A percentile compares a stretch with the other conserved stretches of the same genome.
Evolutionary conservation across 139 green algal genomes (phyloP).

Genomic region (Desmodesmus armatus): DNA sequence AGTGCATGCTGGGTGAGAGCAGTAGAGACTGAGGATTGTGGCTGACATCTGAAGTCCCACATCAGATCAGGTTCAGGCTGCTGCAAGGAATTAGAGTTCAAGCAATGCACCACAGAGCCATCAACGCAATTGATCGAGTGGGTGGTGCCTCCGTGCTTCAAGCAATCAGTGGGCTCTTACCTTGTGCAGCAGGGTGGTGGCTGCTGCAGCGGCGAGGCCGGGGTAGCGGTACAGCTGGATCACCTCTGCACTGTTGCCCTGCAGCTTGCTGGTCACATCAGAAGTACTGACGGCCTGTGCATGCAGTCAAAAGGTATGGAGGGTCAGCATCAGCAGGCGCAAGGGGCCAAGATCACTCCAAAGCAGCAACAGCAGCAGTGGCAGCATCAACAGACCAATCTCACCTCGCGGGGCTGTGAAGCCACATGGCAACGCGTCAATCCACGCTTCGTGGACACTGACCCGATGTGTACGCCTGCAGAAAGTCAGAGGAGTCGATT

Average conservation of each 20-base stretch:
- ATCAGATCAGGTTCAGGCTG: no score
- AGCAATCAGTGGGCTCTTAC: constrained; percentile 48
- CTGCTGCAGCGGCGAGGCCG: constrained; percentile 72
- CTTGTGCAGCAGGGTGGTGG: constrained; percentile 80
- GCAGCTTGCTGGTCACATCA: constrained; percentile 21
- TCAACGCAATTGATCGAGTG: no score
- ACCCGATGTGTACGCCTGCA: no score
- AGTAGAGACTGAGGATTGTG: not conserved
- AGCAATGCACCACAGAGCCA: no score
- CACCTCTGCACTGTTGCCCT: constrained; percentile 55
- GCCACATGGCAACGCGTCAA: constrained; percentile 34
- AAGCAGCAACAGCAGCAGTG: not conserved
- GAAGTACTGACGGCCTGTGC: not conserved
- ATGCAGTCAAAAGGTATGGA: not conserved
- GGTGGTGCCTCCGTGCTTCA: not conserved
- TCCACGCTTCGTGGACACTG: no score
- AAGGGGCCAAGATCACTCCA: not conserved
- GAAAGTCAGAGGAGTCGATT: no score
- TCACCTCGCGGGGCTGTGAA: constrained; percentile 37
- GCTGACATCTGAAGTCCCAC: no score
- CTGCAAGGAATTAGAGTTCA: not conserved
- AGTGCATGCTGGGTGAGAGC: not conserved
- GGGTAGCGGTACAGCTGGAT: constrained; percentile 91
- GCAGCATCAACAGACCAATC: not conserved
- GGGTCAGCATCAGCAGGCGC: not conserved